These are phyloP conservation scores for California macrophylla DNA, from an alignment of 441 rosid species.

Conservation along the genomic window DNA sequence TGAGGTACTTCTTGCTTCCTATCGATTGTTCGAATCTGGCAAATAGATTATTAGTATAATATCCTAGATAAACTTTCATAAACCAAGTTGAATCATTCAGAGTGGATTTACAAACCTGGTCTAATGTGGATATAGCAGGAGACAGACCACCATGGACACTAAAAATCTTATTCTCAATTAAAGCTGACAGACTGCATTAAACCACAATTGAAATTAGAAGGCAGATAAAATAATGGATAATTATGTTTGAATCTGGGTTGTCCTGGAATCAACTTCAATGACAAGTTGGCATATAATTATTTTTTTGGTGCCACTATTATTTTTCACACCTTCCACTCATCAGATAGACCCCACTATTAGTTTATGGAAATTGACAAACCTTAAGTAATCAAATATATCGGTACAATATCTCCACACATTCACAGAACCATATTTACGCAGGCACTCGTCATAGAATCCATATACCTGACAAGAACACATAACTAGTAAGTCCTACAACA, in stretches of 20 bases:
- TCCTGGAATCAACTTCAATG: constrained; percentile 2
- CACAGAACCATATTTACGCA: constrained; percentile 81
- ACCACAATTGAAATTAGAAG: constrained; percentile 16
- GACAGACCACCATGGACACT: constrained; percentile 94
- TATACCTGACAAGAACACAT: constrained; percentile 51
- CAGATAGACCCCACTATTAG: background rate
- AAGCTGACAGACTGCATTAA: constrained; percentile 62
- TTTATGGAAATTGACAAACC: constrained; percentile 35
- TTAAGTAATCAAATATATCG: constrained; percentile 83
- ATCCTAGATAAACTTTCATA: constrained; percentile 1
- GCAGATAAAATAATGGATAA: background rate
- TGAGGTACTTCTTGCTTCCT: constrained; percentile 94
- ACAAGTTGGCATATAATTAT: background rate
- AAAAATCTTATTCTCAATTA: constrained; percentile 73
- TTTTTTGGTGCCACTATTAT: background rate
- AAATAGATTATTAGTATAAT: constrained; percentile 14
- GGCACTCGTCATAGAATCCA: constrained; percentile 87
- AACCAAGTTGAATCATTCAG: constrained; percentile 10
- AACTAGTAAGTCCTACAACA: constrained; percentile 16
- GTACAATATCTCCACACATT: constrained; percentile 98
- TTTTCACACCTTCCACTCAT: background rate
- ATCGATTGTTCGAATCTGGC: constrained; percentile 75
- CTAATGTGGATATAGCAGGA: constrained; percentile 65
- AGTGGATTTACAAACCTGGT: constrained; percentile 51
- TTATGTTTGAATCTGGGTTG: background rate